A percentile compares a stretch with the other conserved stretches of the same genome.
These are phyloP conservation scores for Davidsoniella virescens DNA, from an alignment of 2,329 filamentous ascomycete genomes.

Conservation along the genomic window DNA sequence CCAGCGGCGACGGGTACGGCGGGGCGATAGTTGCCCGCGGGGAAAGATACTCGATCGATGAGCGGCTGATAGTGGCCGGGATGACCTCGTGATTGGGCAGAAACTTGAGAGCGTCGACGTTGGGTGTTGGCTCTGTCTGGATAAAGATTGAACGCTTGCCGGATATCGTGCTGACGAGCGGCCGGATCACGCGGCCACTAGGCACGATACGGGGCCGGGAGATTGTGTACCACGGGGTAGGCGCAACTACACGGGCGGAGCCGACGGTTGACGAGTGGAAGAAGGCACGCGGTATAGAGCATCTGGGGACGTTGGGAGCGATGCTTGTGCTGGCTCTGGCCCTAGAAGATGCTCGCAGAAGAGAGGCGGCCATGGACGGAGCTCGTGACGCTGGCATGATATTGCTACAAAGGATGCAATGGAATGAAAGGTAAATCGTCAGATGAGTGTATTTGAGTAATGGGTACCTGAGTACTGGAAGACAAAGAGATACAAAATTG, in stretches of 20 bases:
- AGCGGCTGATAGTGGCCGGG: constrained; percentile 52
- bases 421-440: no score
- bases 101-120: constrained; percentile 93
- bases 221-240: constrained; percentile 13
- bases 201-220: constrained; percentile 11
- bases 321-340: not conserved
- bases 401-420: not conserved
- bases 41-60: constrained; percentile 83
- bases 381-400: constrained; percentile 6
- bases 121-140: constrained; percentile 88
- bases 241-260: constrained; percentile 8
- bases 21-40: constrained; percentile 77
- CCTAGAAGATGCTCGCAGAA: constrained; percentile 8
- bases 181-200: constrained; percentile 13
- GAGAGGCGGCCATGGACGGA: constrained; percentile 8
- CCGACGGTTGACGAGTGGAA: not conserved
- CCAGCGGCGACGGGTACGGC: constrained; percentile 80
- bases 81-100: constrained; percentile 78
- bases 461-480: not conserved
- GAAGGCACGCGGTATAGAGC: not conserved
- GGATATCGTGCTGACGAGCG: constrained; percentile 17
- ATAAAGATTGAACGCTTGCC: constrained; percentile 76
- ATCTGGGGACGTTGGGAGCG: not conserved
- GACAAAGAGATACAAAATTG: not conserved
- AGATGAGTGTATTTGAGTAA: not conserved